Conservation (phyloP, 768 basidiomycete genomes). For the Russula lepida region DNA sequence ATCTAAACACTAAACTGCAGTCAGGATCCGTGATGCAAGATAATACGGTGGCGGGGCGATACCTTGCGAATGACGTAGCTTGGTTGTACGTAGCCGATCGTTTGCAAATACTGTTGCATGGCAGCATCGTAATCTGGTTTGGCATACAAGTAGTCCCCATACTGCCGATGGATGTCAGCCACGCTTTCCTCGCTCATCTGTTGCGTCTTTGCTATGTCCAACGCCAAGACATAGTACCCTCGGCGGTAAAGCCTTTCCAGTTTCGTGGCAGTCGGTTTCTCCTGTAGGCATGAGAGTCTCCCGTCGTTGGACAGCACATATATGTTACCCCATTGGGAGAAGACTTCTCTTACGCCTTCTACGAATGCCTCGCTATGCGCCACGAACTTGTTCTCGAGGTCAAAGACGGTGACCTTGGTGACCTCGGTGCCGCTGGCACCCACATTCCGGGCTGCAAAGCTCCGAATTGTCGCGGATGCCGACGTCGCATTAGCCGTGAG, state of each 20-base stretch:
- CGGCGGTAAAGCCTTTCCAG: constrained; percentile 79
- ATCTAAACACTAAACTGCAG: constrained; percentile 69
- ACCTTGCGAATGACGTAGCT: constrained; percentile 98
- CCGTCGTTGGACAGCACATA: constrained; percentile 76
- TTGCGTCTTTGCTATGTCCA: constrained; percentile 76
- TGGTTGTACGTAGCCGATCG: constrained; percentile 81
- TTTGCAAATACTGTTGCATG: constrained; percentile 87
- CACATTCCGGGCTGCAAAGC: constrained; percentile 49
- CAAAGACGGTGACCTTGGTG: constrained; percentile 77
- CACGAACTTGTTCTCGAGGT: constrained; percentile 85
- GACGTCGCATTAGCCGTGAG: constrained; percentile 58
- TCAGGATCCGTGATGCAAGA: neutral
- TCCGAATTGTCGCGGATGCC: constrained; percentile 66
- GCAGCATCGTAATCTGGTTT: constrained; percentile 91
- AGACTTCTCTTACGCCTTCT: constrained; percentile 74
- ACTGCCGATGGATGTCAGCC: constrained; percentile 83
- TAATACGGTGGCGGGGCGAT: neutral
- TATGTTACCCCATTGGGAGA: constrained; percentile 74
- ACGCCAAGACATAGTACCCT: constrained; percentile 68
- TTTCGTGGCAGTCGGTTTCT: constrained; percentile 78
- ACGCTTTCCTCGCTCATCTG: constrained; percentile 62
- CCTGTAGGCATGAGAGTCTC: constrained; percentile 59
- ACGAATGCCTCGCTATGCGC: constrained; percentile 76
- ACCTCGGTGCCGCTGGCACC: constrained; percentile 48
- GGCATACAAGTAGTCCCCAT: constrained; percentile 84